These are phyloP conservation scores for Bolboschoenus planiculmis DNA, from an alignment of 176 grass and related monocot genomes.

Conservation along the genomic window DNA sequence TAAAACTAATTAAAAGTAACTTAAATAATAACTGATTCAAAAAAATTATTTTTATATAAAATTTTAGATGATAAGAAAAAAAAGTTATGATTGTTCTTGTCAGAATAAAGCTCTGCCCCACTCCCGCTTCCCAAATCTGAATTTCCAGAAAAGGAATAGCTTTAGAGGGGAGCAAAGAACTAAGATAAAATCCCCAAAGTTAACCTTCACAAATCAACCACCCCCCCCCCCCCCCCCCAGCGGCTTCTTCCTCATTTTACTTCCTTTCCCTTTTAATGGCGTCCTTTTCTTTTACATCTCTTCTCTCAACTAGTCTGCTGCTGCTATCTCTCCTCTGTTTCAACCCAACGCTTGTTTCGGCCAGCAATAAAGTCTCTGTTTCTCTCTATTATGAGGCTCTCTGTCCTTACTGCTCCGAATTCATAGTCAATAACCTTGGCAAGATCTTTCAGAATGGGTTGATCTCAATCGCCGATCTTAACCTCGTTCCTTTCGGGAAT, in stretches of 20 bases:
- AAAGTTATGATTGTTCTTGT: too few relatives aligned
- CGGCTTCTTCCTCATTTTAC: neutral
- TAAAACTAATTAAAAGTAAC: too few relatives aligned
- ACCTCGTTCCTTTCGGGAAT: conserved; percentile 68
- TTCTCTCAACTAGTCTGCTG: conserved; percentile 19
- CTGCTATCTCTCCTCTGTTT: conserved; percentile 29
- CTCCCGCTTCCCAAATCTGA: neutral
- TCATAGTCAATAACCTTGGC: conserved; percentile 47
- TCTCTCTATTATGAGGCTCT: conserved; percentile 72
- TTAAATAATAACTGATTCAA: too few relatives aligned
- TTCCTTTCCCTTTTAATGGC: conserved; percentile 32
- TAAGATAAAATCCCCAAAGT: neutral
- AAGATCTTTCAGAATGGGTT: conserved; percentile 55
- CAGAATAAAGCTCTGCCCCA: neutral
- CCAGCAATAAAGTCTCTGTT: conserved; percentile 38
- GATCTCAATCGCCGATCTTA: conserved; percentile 50
- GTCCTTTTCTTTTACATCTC: conserved; percentile 17
- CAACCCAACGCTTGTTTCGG: conserved; percentile 21
- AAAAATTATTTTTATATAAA: too few relatives aligned
- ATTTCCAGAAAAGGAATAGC: neutral
- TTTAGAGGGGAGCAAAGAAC: conserved; percentile 4
- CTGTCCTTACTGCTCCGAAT: conserved; percentile 73
- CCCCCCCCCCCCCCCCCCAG: too few relatives aligned
- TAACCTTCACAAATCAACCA: neutral
- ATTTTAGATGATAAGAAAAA: too few relatives aligned